These are phyloP conservation scores for Thozetella sp. DNA, from an alignment of 495 filamentous ascomycete genomes.

Conservation along the genomic window DNA sequence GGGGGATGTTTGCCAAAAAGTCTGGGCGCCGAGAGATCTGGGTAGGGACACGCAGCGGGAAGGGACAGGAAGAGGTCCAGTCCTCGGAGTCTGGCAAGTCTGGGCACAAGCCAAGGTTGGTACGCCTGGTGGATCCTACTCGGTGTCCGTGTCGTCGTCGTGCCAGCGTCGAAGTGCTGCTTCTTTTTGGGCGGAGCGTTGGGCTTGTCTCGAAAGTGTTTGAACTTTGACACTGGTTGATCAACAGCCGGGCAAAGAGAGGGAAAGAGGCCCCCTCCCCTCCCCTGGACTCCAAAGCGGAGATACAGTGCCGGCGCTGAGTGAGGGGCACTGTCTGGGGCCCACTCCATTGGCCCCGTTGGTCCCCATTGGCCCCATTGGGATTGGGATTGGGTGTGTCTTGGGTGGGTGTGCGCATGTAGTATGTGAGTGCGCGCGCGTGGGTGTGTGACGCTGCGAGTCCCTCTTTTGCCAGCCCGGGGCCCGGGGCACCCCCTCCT, in stretches of 20 bases:
- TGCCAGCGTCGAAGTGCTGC: constrained; percentile 1
- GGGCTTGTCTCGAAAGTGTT: constrained; percentile 27
- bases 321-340: constrained; percentile 6
- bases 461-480: not conserved
- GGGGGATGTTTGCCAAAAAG: constrained; percentile 24
- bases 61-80: not conserved
- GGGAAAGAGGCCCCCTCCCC: constrained; percentile 7
- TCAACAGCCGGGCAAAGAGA: constrained; percentile 12
- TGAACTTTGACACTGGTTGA: constrained; percentile 25
- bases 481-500: too few species aligned
- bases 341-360: too few species aligned
- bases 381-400: too few species aligned
- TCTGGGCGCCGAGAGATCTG: constrained; percentile 37
- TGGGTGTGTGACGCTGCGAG: too few species aligned
- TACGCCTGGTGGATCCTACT: not conserved
- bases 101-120: not conserved
- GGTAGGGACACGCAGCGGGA: constrained; percentile 7
- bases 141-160: not conserved
- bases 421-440: too few species aligned
- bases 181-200: constrained; percentile 5
- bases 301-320: constrained; percentile 4
- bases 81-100: not conserved
- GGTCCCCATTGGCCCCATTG: too few species aligned
- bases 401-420: too few species aligned
- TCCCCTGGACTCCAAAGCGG: constrained; percentile 4